Conservation (phyloP, 1,139 yeast genomes). For the Arxiozyma bovina region DNA sequence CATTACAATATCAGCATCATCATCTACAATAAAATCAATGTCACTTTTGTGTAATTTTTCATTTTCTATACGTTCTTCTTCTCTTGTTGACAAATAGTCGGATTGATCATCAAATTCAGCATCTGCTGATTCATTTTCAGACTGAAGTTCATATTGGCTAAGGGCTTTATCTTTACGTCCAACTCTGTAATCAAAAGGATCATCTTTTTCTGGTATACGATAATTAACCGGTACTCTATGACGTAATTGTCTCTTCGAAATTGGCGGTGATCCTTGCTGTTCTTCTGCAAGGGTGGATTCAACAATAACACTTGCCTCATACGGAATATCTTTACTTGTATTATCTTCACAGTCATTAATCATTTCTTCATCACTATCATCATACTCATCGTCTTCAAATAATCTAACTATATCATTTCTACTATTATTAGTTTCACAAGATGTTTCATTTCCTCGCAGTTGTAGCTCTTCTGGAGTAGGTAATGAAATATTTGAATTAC, state of each 20-base stretch:
- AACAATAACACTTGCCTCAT: not conserved
- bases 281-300: not conserved
- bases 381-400: constrained; percentile 7
- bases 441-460: not conserved
- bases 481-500: not conserved
- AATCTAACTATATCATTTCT: not conserved
- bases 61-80: constrained; percentile 22
- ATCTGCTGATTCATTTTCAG: constrained; percentile 23
- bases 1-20: constrained; percentile 14
- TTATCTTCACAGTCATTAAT: not conserved
- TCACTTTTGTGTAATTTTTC: constrained; percentile 23
- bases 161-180: constrained; percentile 8
- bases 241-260: constrained; percentile 13
- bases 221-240: constrained; percentile 20
- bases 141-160: not conserved
- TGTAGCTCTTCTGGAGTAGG: constrained; percentile 2
- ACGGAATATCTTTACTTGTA: not conserved
- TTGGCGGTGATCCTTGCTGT: not conserved
- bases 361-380: constrained; percentile 7
- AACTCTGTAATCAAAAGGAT: constrained; percentile 24
- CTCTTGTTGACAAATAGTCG: constrained; percentile 24
- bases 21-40: constrained; percentile 25
- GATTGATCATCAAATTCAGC: constrained; percentile 29
- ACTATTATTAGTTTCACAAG: not conserved
- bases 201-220: constrained; percentile 26